These are phyloP conservation scores for Citrus medica DNA, from an alignment of 345 rosid species.

Conservation along the genomic window DNA sequence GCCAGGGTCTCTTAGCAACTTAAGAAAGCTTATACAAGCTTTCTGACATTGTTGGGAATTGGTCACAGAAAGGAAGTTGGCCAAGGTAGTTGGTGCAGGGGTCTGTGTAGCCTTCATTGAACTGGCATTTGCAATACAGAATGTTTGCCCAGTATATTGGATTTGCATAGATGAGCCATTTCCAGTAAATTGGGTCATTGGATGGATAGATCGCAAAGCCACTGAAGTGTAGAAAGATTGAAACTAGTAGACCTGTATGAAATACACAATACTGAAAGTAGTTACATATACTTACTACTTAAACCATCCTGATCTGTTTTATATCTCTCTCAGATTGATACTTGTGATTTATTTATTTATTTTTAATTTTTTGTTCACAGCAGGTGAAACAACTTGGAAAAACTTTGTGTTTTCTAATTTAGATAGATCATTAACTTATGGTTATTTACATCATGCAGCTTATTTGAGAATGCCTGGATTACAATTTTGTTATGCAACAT, in stretches of 20 bases:
- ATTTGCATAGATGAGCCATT: constrained; percentile 28
- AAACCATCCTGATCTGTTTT: too few relatives aligned
- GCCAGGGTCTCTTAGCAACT: constrained; percentile 21
- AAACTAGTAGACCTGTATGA: constrained; percentile 19
- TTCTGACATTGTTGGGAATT: constrained; percentile 28
- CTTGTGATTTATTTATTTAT: too few relatives aligned
- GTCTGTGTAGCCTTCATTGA: constrained; percentile 18
- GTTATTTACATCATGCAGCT: too few relatives aligned
- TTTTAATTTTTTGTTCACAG: too few relatives aligned
- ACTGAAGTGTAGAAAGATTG: constrained; percentile 29
- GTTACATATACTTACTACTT: too few relatives aligned
- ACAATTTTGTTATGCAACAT: not conserved
- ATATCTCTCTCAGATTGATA: too few relatives aligned
- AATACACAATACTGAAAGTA: not conserved
- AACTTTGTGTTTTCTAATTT: too few relatives aligned
- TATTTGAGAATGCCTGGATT: not conserved
- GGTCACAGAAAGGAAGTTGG: constrained; percentile 29
- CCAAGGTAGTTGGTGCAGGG: constrained; percentile 20
- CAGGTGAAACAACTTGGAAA: too few relatives aligned
- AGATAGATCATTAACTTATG: too few relatives aligned
- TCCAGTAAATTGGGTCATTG: constrained; percentile 28
- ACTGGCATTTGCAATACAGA: constrained; percentile 28
- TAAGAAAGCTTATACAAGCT: constrained; percentile 27
- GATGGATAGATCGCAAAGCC: constrained; percentile 31
- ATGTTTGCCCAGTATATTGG: constrained; percentile 33